These are phyloP conservation scores for Blumeria hordei DNA, from an alignment of 2,329 filamentous ascomycete genomes.

Conservation along the genomic window DNA sequence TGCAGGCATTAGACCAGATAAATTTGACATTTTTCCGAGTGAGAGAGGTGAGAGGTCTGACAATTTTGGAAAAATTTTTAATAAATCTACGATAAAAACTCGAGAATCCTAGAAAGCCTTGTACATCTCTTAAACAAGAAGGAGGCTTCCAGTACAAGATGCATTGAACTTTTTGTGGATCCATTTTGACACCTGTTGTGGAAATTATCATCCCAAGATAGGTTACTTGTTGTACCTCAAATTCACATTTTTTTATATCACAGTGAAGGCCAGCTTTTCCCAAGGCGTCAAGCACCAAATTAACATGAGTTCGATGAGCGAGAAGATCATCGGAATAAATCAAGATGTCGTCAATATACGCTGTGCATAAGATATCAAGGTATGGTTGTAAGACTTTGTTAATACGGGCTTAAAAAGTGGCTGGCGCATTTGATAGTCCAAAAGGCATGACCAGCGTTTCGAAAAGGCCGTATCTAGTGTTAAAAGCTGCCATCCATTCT, in stretches of 20 bases:
- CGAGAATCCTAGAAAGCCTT: background rate
- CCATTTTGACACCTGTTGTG: background rate
- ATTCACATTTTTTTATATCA: background rate
- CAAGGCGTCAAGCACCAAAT: background rate
- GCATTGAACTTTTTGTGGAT: background rate
- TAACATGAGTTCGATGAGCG: background rate
- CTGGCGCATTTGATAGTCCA: background rate
- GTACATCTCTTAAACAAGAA: background rate
- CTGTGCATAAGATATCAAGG: background rate
- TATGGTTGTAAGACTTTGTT: background rate
- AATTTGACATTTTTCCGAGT: background rate
- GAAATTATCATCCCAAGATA: background rate
- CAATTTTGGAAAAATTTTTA: background rate
- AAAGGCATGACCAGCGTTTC: background rate
- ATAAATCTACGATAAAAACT: background rate
- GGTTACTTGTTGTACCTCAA: background rate
- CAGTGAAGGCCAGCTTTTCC: background rate
- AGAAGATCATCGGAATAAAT: background rate
- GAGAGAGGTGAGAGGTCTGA: background rate
- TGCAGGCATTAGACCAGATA: background rate
- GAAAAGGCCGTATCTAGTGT: background rate
- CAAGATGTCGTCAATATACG: background rate
- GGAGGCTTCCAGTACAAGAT: background rate
- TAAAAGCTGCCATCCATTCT: background rate
- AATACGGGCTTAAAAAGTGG: background rate